Evolutionary conservation across 164 flowering plant species (phyloP).

Genomic region (Litsea cubeba): DNA sequence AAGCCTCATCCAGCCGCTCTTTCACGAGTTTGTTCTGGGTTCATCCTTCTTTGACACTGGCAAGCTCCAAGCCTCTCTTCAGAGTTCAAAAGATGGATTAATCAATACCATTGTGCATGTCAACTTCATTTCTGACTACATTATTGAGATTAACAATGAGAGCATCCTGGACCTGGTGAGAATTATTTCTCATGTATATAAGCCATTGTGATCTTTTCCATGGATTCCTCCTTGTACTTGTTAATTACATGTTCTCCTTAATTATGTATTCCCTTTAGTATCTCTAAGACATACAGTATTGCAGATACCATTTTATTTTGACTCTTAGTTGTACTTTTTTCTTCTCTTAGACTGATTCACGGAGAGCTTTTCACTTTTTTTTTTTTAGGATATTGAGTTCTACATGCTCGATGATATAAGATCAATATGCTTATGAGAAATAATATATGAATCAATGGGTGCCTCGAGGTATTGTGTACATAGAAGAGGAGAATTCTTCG

Average conservation of each 20-base stretch:
- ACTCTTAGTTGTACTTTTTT: neutral
- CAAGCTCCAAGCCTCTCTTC: slow-evolving; percentile 69
- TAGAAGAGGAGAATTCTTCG: too few relatives aligned
- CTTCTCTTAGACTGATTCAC: too few relatives aligned
- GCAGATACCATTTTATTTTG: neutral
- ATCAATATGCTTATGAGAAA: neutral
- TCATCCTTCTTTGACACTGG: slow-evolving; percentile 42
- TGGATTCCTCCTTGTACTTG: neutral
- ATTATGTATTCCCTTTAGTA: neutral
- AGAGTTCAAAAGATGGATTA: slow-evolving; percentile 59
- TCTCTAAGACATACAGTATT: neutral
- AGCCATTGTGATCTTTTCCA: neutral
- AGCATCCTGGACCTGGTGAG: slow-evolving; percentile 81
- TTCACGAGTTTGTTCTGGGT: slow-evolving; percentile 86
- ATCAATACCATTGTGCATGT: slow-evolving; percentile 69
- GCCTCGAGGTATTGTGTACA: too few relatives aligned
- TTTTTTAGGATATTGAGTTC: too few relatives aligned
- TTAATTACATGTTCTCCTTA: neutral
- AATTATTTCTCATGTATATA: neutral
- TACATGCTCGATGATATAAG: neutral
- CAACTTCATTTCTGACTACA: slow-evolving; percentile 73
- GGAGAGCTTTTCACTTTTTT: too few relatives aligned
- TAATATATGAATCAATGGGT: neutral
- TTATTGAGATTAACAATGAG: slow-evolving; percentile 65
- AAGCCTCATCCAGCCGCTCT: slow-evolving; percentile 82